phyloP scores from a whole-genome alignment of 2,329 filamentous ascomycete genomes.

The Colletotrichum spaethianum region DNA sequence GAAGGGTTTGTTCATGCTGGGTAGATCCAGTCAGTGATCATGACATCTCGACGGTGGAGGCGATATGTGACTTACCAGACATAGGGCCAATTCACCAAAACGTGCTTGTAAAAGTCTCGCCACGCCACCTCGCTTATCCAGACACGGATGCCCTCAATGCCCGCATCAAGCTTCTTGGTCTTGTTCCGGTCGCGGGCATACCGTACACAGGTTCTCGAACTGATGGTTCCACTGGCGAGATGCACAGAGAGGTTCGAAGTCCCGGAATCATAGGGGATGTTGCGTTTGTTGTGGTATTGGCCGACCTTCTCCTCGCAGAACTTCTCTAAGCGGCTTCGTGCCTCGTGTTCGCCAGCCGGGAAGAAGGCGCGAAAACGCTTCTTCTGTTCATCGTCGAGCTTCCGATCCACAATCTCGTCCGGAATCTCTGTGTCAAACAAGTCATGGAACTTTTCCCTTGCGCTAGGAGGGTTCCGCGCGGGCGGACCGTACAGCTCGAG shows the following conservation, averaged over 20 bases:
- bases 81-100: conserved; percentile 88
- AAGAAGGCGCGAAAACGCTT: conserved; percentile 72
- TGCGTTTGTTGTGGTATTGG: conserved; percentile 75
- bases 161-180: conserved; percentile 75
- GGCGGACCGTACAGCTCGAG: conserved; percentile 72
- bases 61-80: conserved; percentile 68
- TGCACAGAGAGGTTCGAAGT: conserved; percentile 83
- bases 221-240: conserved; percentile 77
- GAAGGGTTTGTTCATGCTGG: conserved; percentile 72
- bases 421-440: conserved; percentile 76
- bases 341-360: conserved; percentile 84
- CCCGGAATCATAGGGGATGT: conserved; percentile 72
- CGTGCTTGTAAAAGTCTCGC: conserved; percentile 91
- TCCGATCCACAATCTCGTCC: conserved; percentile 73
- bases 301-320: conserved; percentile 77
- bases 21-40: conserved; percentile 18
- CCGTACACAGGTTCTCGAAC: conserved; percentile 76
- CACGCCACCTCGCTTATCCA: conserved; percentile 91
- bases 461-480: conserved; percentile 49
- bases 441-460: conserved; percentile 61
- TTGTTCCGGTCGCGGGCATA: conserved; percentile 74
- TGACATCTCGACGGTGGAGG: neutral
- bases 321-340: conserved; percentile 71
- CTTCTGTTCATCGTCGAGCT: conserved; percentile 70
- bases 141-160: conserved; percentile 74